Evolutionary conservation across 2,329 filamentous ascomycete species (phyloP), one percentile per base, ranked within the genome.

Genomic region (Colletotrichum gigasporum): DNA sequence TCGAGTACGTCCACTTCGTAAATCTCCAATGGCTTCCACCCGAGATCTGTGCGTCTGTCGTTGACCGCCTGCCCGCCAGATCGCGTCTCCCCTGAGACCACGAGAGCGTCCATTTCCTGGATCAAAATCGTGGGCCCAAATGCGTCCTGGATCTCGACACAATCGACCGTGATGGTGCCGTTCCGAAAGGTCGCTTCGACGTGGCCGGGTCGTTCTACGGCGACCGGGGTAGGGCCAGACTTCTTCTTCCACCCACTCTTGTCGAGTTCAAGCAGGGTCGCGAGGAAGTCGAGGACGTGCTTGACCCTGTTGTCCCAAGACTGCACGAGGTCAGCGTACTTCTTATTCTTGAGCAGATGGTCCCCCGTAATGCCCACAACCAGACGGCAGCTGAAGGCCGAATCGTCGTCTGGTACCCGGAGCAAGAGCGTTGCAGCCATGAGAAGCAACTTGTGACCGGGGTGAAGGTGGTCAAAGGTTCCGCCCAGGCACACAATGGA

Each of bases 381-480:
- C 66, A 96, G 85, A 10, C 84, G 84, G 65, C 87, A 86, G 20
- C 82, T 78, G 28, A 73, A 68, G 1, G 73, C 71, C 0, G 80
- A 72, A 30, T 73, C 70, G 30, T 77, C 71, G 41, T 78, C 69
- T 0, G 82, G 80, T 1, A 86, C 82, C 63, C 87, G 86, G 60
- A 91, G 83, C 14, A 93, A 84, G 59, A 97, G 86, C 0, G 90
- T 87, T 0, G 91, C 92, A 66, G 94, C 94, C n/a, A 94, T 94
- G 18, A 99, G 86, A 18, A 99, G 86, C n/a, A 98, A 84, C 79
- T 98, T 99, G 81, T 99, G 96, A 5, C 96, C 96, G 4, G 92
- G 90, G 74, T 99, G 96, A 20, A 99, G 85, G 77, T 98, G 94
- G 76, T 99, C 96, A 78, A 98, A 99, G 0, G 96, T 99, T 9